Conservation (phyloP, 352 stramenopile genomes). For the Globisporangium rhizosaccharum region DNA sequence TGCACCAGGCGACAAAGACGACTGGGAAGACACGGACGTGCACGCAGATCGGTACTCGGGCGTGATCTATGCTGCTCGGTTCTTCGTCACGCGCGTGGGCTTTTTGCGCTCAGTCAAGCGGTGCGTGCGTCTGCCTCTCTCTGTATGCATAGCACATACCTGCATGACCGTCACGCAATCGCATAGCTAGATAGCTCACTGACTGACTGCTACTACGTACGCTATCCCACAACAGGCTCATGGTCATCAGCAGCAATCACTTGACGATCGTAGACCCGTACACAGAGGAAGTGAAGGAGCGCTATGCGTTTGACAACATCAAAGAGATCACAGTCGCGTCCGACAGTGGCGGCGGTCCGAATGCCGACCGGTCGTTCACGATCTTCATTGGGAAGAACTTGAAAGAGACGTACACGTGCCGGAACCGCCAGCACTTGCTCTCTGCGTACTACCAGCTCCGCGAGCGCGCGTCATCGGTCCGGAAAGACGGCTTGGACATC, state of each 20-base stretch:
- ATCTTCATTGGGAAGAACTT: constrained; percentile 84
- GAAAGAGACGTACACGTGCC: constrained; percentile 84
- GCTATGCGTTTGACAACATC: constrained; percentile 85
- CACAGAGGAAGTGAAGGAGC: constrained; percentile 82
- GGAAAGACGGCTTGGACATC: constrained; percentile 45
- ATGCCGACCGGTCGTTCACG: constrained; percentile 70
- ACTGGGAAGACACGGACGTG: constrained; percentile 37
- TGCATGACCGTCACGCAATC: too few species aligned
- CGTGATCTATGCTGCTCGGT: constrained; percentile 80
- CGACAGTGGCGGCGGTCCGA: constrained; percentile 52
- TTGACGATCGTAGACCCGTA: constrained; percentile 83
- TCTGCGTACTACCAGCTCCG: constrained; percentile 84
- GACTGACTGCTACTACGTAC: constrained; percentile 2
- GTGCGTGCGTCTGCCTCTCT: constrained; percentile 13
- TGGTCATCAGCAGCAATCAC: constrained; percentile 78
- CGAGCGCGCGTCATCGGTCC: constrained; percentile 70
- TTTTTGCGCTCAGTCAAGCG: constrained; percentile 74
- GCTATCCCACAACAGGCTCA: constrained; percentile 29
- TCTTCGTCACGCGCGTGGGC: constrained; percentile 81
- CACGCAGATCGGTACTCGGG: constrained; percentile 67
- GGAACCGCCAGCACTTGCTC: constrained; percentile 75
- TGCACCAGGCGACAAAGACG: constrained; percentile 24
- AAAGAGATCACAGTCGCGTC: constrained; percentile 82
- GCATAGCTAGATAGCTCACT: background rate
- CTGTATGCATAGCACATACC: background rate